A percentile compares a stretch with the other conserved stretches of the same genome.
Conservation (phyloP, 805 yeast genomes). For the Grigorovia humatica region DNA sequence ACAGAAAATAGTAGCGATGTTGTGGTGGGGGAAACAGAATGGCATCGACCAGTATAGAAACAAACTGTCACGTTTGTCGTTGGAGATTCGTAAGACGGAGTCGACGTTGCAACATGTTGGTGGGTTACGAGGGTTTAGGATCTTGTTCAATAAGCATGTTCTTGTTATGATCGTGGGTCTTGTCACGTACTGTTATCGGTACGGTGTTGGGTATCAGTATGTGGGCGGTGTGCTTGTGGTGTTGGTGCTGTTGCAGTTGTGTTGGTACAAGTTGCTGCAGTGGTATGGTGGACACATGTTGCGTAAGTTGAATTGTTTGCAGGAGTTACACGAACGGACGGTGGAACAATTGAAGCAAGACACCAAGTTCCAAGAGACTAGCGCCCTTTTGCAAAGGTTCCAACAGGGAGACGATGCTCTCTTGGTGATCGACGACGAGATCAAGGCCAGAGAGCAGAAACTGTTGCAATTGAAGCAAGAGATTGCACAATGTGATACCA, state of each 20-base stretch:
- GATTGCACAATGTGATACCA: constrained; percentile 12
- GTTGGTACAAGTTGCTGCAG: not conserved
- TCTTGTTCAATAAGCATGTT: not conserved
- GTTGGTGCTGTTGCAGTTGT: not conserved
- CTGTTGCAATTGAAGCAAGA: constrained; percentile 30
- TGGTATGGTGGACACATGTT: constrained; percentile 4
- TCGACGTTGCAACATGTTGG: not conserved
- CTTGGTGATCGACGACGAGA: constrained; percentile 35
- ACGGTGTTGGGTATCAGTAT: not conserved
- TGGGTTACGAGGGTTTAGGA: not conserved
- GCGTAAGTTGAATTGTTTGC: constrained; percentile 27
- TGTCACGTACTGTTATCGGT: not conserved
- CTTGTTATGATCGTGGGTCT: not conserved
- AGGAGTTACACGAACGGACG: constrained; percentile 40
- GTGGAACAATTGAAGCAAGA: constrained; percentile 58
- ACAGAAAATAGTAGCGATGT: not conserved
- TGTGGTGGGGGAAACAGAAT: not conserved
- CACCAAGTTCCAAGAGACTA: constrained; percentile 69
- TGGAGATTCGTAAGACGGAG: not conserved
- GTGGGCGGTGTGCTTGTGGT: not conserved
- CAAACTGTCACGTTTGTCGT: not conserved
- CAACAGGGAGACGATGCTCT: constrained; percentile 40
- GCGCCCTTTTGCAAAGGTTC: constrained; percentile 59
- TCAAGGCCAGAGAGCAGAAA: constrained; percentile 31
- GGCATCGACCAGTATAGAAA: not conserved